Evolutionary conservation across 2,329 filamentous ascomycete genomes (phyloP).

Genomic region (Anthostomella pinea): DNA sequence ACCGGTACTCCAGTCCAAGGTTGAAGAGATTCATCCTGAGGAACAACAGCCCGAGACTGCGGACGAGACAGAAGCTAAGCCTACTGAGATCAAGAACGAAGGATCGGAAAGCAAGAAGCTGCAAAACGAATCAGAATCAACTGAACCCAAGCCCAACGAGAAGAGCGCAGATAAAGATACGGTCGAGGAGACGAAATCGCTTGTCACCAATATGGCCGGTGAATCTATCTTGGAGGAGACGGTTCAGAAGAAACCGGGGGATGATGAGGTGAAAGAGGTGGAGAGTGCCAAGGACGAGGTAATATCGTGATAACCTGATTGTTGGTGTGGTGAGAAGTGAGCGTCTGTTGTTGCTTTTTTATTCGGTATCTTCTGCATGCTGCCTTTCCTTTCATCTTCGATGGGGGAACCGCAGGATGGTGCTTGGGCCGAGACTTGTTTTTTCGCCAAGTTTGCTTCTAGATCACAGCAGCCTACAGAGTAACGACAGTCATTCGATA

Average conservation of each 20-base stretch:
- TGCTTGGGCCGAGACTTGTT: too few species aligned
- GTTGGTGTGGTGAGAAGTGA: conserved; percentile 4
- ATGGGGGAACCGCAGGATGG: too few species aligned
- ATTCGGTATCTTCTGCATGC: too few species aligned
- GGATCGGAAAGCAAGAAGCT: conserved; percentile 7
- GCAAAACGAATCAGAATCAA: conserved; percentile 5
- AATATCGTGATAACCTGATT: conserved; percentile 15
- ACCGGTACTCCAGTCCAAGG: conserved; percentile 8
- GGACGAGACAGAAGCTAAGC: conserved; percentile 3
- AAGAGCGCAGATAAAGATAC: conserved; percentile 12
- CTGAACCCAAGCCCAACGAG: conserved; percentile 10
- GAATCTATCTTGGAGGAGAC: conserved; percentile 32
- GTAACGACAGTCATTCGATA: too few species aligned
- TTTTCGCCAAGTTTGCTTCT: too few species aligned
- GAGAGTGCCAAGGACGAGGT: conserved; percentile 27
- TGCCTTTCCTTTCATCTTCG: too few species aligned
- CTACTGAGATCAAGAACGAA: conserved; percentile 1
- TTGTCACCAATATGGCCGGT: conserved; percentile 31
- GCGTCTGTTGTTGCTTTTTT: too few species aligned
- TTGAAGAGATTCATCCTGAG: conserved; percentile 9
- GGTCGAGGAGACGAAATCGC: conserved; percentile 27
- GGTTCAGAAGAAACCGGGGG: conserved; percentile 26
- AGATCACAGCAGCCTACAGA: too few species aligned
- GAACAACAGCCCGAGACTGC: neutral
- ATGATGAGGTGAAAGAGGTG: conserved; percentile 29